These are phyloP conservation scores for Hyphopichia pseudoburtonii DNA, from an alignment of 1,139 yeast species.

Conservation along the genomic window DNA sequence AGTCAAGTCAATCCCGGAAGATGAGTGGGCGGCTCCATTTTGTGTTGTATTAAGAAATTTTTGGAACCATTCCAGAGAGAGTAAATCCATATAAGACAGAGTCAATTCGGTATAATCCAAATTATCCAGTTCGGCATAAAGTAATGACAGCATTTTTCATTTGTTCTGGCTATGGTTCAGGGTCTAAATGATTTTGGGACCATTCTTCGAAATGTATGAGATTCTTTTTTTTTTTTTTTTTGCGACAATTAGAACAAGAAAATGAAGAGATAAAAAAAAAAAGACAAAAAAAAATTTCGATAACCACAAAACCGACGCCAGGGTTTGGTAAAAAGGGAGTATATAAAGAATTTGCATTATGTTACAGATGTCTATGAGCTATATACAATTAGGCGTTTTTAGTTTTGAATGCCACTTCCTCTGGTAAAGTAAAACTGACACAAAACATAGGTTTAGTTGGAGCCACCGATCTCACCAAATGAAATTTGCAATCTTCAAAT, in stretches of 20 bases:
- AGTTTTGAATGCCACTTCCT: conserved; percentile 64
- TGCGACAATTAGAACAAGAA: too few relatives aligned
- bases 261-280: too few relatives aligned
- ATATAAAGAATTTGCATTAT: too few relatives aligned
- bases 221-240: too few relatives aligned
- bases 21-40: conserved; percentile 51
- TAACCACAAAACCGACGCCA: too few relatives aligned
- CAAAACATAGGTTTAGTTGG: conserved; percentile 98
- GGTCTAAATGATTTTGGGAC: too few relatives aligned
- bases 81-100: conserved; percentile 25
- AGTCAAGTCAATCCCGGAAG: conserved; percentile 40
- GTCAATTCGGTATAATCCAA: conserved; percentile 26
- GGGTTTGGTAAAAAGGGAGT: too few relatives aligned
- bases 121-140: conserved; percentile 13
- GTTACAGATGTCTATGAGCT: neutral
- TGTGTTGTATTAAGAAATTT: conserved; percentile 56
- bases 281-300: too few relatives aligned
- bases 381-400: neutral
- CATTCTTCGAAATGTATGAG: too few relatives aligned
- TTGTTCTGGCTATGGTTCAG: too few relatives aligned
- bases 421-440: conserved; percentile 75
- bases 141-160: conserved; percentile 18
- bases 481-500: conserved; percentile 55
- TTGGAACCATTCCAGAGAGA: conserved; percentile 26
- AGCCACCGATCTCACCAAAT: conserved; percentile 87